phyloP scores from a whole-genome alignment of 2,329 filamentous ascomycete species.

The Nothopassalora personata region DNA sequence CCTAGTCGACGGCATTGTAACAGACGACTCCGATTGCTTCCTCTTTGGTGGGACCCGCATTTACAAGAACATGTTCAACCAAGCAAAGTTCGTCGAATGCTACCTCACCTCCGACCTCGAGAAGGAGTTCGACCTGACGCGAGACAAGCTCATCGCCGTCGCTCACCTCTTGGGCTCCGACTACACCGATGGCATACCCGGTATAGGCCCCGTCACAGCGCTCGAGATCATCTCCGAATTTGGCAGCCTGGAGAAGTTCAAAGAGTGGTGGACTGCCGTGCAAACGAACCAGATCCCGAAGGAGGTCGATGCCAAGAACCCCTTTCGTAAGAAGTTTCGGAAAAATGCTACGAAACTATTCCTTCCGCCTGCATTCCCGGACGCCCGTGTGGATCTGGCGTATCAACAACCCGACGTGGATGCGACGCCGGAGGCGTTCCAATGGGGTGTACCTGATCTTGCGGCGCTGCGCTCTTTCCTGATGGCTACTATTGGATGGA shows the following conservation, averaged over 20 bases:
- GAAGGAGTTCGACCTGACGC: constrained; percentile 78
- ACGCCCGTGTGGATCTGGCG: constrained; percentile 69
- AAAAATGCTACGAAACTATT: constrained; percentile 82
- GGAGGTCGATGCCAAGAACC: constrained; percentile 48
- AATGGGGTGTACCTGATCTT: constrained; percentile 93
- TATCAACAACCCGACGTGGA: constrained; percentile 88
- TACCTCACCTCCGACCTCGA: constrained; percentile 81
- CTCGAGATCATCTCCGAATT: constrained; percentile 94
- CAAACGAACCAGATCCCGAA: constrained; percentile 63
- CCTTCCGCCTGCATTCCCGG: constrained; percentile 74
- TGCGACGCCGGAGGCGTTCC: constrained; percentile 67
- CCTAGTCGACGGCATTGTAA: constrained; percentile 94
- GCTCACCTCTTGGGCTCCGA: constrained; percentile 90
- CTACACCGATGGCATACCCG: constrained; percentile 87
- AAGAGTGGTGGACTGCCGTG: constrained; percentile 78
- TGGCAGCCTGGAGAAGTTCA: constrained; percentile 66
- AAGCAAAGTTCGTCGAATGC: constrained; percentile 95
- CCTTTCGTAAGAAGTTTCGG: constrained; percentile 82
- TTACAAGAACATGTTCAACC: constrained; percentile 99
- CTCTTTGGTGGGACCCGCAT: constrained; percentile 92
- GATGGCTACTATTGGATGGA: constrained; percentile 91
- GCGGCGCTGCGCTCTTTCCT: constrained; percentile 78
- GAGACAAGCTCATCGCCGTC: constrained; percentile 81
- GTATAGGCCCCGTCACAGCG: constrained; percentile 89
- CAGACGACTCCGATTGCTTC: constrained; percentile 94